Percentiles rank a stretch among this genome's conserved stretches.
phyloP scores from a whole-genome alignment of 2,329 filamentous ascomycete genomes.

The Stromatinia cepivora region DNA sequence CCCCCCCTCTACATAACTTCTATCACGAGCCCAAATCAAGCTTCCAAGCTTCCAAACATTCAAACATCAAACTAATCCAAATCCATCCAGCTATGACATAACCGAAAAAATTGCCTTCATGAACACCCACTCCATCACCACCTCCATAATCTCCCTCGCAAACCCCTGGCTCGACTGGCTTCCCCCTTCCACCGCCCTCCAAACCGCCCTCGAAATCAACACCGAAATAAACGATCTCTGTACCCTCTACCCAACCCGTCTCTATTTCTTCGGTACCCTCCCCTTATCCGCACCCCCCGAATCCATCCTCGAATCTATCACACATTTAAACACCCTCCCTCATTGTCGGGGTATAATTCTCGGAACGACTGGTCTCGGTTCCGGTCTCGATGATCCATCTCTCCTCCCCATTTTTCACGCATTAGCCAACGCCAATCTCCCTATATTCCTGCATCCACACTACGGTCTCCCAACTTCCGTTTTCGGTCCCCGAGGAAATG shows the following conservation, averaged over 20 bases:
- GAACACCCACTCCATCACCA: conserved; percentile 77
- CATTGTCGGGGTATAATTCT: conserved; percentile 85
- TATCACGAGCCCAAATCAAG: too few species aligned
- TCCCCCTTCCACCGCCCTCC: conserved; percentile 56
- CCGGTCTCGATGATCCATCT: conserved; percentile 74
- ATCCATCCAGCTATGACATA: conserved; percentile 54
- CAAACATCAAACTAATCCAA: neutral
- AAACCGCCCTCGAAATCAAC: conserved; percentile 70
- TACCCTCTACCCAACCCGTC: conserved; percentile 59
- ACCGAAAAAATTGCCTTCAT: conserved; percentile 82
- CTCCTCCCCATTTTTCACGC: conserved; percentile 72
- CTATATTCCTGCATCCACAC: conserved; percentile 87
- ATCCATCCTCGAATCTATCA: conserved; percentile 64
- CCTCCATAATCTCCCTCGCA: conserved; percentile 83
- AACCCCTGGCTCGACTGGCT: conserved; percentile 96
- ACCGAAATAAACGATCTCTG: conserved; percentile 76
- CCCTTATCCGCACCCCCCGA: conserved; percentile 69
- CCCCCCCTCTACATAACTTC: too few species aligned
- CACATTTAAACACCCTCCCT: conserved; percentile 58
- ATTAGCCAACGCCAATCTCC: conserved; percentile 61
- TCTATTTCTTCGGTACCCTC: conserved; percentile 82
- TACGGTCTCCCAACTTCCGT: conserved; percentile 82
- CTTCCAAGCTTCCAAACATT: too few species aligned
- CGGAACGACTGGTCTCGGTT: conserved; percentile 77
- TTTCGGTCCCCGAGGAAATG: conserved; percentile 69